These are phyloP conservation scores for Cryptococcus deneoformans DNA, from an alignment of 1,284 basidiomycete genomes.

Conservation along the genomic window DNA sequence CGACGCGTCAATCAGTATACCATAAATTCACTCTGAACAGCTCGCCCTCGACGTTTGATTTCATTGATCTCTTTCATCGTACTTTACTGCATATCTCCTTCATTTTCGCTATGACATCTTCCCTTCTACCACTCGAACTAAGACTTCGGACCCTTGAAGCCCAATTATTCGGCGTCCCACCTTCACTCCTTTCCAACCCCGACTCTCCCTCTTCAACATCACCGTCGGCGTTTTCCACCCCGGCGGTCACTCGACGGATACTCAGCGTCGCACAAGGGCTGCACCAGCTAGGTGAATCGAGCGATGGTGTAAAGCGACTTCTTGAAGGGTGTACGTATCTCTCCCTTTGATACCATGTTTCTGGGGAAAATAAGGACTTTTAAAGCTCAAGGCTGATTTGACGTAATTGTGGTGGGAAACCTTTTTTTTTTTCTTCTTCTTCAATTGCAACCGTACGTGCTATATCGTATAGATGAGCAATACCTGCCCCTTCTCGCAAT, in stretches of 20 bases:
- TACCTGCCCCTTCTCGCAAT: background rate
- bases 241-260: constrained; percentile 13
- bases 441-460: no score
- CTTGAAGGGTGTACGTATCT: constrained; percentile 32
- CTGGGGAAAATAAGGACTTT: background rate
- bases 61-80: background rate
- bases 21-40: no score
- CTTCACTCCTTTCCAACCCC: constrained; percentile 3
- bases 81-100: background rate
- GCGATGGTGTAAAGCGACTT: constrained; percentile 36
- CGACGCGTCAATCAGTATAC: no score
- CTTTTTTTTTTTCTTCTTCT: no score
- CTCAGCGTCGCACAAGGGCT: constrained; percentile 20
- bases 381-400: no score
- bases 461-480: constrained; percentile 18
- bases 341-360: background rate
- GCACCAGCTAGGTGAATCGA: constrained; percentile 19
- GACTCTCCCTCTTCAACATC: background rate
- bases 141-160: constrained; percentile 40
- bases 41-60: background rate
- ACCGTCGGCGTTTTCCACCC: background rate
- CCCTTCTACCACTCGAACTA: constrained; percentile 28
- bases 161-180: constrained; percentile 26
- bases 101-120: no score
- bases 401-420: no score